These are phyloP conservation scores for Cucurbitaria berberidis DNA, from an alignment of 2,329 filamentous ascomycete genomes.

Conservation along the genomic window DNA sequence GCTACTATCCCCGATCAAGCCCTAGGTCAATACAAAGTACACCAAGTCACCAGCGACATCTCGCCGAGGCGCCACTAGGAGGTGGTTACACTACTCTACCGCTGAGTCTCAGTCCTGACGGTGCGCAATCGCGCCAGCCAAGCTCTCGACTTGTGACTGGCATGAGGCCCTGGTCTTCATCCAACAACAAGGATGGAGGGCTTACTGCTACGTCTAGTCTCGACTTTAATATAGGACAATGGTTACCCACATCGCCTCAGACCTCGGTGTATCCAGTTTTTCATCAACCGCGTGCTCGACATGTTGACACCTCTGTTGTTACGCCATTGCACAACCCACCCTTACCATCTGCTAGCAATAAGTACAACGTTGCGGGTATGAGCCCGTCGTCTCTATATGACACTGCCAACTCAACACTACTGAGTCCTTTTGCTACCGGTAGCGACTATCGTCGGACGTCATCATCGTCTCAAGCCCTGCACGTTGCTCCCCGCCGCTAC, in stretches of 20 bases:
- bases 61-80: background rate
- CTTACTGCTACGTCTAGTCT: background rate
- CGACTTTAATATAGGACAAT: background rate
- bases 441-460: background rate
- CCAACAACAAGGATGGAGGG: background rate
- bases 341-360: background rate
- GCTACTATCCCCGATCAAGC: background rate
- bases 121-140: background rate
- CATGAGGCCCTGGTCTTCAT: background rate
- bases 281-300: background rate
- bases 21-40: background rate
- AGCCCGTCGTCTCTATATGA: background rate
- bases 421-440: slow-evolving; percentile 1
- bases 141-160: background rate
- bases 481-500: background rate
- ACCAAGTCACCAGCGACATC: background rate
- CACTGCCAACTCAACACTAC: background rate
- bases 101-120: background rate
- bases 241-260: background rate
- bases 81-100: background rate
- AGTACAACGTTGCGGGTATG: background rate
- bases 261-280: background rate
- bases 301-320: background rate
- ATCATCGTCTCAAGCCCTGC: background rate
- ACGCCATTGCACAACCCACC: background rate